Base-by-base conservation (phyloP, 2,329 filamentous ascomycete species). In the Bipolaris zeicola region DNA sequence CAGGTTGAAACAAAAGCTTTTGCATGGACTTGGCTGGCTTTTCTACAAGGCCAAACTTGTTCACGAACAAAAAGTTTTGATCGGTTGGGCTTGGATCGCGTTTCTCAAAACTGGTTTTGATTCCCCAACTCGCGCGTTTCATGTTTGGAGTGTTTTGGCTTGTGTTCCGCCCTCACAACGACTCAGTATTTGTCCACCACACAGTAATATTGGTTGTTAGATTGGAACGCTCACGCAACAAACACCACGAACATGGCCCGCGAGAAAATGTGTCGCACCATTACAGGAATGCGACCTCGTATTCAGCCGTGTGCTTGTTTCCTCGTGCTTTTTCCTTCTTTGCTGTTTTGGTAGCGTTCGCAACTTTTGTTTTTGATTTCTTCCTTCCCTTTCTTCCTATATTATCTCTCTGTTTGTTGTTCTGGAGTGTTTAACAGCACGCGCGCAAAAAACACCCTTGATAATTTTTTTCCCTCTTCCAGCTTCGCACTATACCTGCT, bases 191-290 rank as follows among this genome's bases (percentile, higher is more conserved):
- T 63, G 28, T 31, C 10, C 28, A 31, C 8, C 28, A 31, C 70
- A 75, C 72, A 60, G 66, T 65, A 60, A 65, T 73, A 65, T 72
- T 65, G 61, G 67, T 75, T 74, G 68, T 74, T 74, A 75, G 71
- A 75, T 58, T 64, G 60, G 68, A 66, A 69, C 65, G 71, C 73
- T 76, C 71, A 72, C 72, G 71, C 72, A 72, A 72, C 65, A 65
- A 65, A 62, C 64, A 63, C 61, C 52, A 61, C 64, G 60, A 61
- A 61, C 64, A 71, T 67, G 66, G 28, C 28, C 28, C 61, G 64
- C 67, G 48, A 20, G 39, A 39, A 26, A 26, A 45, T 41, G 65
- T 58, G 46, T 52, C 47, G 55, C 58, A 49, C 60, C 63, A 65
- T 58, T 58, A 33, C 62, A 58, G 74, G 42, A 14, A 43, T 49